Evolutionary conservation across 2,329 filamentous ascomycete species (phyloP), one percentile per base, ranked within the genome.

Genomic region (Cladosporium sp.): DNA sequence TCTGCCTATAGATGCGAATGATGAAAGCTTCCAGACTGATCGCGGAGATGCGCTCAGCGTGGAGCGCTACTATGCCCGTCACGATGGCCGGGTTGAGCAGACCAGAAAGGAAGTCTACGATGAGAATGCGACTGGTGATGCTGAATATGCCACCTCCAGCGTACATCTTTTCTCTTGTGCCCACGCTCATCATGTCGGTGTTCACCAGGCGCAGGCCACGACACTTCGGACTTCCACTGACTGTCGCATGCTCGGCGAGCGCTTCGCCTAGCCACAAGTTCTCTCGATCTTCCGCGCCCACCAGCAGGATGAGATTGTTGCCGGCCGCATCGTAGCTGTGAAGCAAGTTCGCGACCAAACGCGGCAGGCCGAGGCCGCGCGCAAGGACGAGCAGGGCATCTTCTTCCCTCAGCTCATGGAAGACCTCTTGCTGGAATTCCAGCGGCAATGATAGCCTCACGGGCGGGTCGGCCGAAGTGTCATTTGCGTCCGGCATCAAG

Each of bases 201-300:
- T 98, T 98, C 76, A 99, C 93, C 29, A 97, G 85, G 50, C 89
- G 94, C 70, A 99, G 82, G 1, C 95, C 95, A 68, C 93, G 88
- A 59, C 93, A 92, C 73, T 90, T 89, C 18, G 91, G 87, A 21
- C 91, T 86, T 79, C 88, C 89, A 81, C 92, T 97, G 76, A 97
- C 88, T 68, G 92, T 93, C 75, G 93, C 93, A 81, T 98, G 93
- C 80, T 99, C 95, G 28, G 95, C 95, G 75, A 99, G 82, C 33
- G 93, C 92, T 81, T 98, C 95, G 71, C 95, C 95, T 67, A 99
- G 93, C 93, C 94, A 98, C 65, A 90, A 89, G 86, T 97, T 97
- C 76, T 99, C 95, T 67, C 91, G 88, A 37, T 97, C 93, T 67
- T 95, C 91, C 40, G 95, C 93, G 11, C 93, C 93, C 50, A 98